phyloP scores from a whole-genome alignment of 139 green algal genomes.

The Chlamydomonas sp. region DNA sequence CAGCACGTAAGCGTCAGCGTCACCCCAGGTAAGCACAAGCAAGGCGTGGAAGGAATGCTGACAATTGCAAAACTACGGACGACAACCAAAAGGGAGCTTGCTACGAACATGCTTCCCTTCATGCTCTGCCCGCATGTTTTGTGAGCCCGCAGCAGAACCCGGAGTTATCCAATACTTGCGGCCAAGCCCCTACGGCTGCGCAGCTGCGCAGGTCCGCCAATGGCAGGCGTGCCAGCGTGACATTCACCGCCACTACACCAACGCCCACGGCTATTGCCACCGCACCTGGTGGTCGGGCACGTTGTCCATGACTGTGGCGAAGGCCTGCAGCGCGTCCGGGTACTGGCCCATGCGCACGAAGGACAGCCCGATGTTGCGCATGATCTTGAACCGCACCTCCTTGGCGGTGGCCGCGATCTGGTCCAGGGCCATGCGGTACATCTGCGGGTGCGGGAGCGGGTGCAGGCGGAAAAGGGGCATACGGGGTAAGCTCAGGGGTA shows the following conservation, averaged over 20 bases:
- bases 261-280: no score
- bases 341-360: constrained; percentile 88
- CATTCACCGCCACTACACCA: no score
- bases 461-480: constrained; percentile 40
- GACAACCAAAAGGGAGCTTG: no score
- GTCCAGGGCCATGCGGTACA: constrained; percentile 93
- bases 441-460: constrained; percentile 54
- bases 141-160: no score
- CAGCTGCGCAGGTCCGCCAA: no score
- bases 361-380: constrained; percentile 86
- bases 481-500: no score
- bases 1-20: not conserved
- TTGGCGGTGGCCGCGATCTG: constrained; percentile 68
- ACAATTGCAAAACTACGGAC: not conserved
- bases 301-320: constrained; percentile 75
- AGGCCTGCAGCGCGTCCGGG: constrained; percentile 75
- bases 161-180: no score
- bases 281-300: constrained; percentile 74
- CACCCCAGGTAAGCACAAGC: no score
- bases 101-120: no score
- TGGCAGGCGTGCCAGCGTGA: no score
- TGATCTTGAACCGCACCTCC: constrained; percentile 73
- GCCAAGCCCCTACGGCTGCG: no score
- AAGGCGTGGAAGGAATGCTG: not conserved
- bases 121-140: no score